Percentiles rank a stretch among this genome's conserved stretches.
Evolutionary conservation across 306 rosid species (phyloP).

Genomic region (Lablab purpureus): DNA sequence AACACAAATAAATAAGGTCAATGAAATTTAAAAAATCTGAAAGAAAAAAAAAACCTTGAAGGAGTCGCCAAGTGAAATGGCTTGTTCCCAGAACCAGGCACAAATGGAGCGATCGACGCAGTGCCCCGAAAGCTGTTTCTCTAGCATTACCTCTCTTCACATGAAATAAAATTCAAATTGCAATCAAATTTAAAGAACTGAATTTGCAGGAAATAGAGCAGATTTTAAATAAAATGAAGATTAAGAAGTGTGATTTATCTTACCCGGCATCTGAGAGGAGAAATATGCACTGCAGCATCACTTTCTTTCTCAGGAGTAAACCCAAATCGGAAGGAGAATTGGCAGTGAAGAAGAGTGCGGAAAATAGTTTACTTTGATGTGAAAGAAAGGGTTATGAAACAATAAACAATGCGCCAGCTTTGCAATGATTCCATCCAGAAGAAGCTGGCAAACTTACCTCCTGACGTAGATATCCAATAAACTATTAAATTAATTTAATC

Average conservation of each 20-base stretch:
- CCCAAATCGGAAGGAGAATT: background rate
- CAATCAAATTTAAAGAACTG: background rate
- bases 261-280: slow-evolving; percentile 95
- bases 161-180: slow-evolving; percentile 31
- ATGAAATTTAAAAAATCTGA: background rate
- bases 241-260: background rate
- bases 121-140: slow-evolving; percentile 93
- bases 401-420: background rate
- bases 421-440: background rate
- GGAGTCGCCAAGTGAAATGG: slow-evolving; percentile 76
- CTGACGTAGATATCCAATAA: slow-evolving; percentile 1
- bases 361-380: background rate
- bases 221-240: background rate
- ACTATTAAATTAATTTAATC: background rate
- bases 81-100: slow-evolving; percentile 89
- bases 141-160: slow-evolving; percentile 85
- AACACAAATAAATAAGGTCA: background rate
- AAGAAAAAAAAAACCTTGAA: slow-evolving; percentile 60
- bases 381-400: background rate
- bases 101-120: slow-evolving; percentile 95
- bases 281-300: slow-evolving; percentile 94
- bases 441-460: background rate
- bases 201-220: background rate
- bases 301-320: background rate
- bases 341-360: background rate